A percentile compares a stretch with the other conserved stretches of the same genome.
phyloP scores from a whole-genome alignment of 495 filamentous ascomycete genomes.

The Hyphodiscus hymeniophilus region DNA sequence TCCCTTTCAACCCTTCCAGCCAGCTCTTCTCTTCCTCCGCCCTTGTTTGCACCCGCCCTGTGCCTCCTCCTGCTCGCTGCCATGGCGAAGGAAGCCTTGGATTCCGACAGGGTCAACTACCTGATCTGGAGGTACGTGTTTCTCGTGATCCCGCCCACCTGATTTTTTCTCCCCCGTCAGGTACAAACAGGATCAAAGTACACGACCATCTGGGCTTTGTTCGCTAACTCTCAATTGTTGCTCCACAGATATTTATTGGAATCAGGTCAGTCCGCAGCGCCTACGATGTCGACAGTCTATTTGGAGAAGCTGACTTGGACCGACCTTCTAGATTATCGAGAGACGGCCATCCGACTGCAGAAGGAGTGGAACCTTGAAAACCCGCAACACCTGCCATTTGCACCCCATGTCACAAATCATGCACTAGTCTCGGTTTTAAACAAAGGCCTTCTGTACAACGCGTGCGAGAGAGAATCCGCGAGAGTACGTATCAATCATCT shows the following conservation, averaged over 20 bases:
- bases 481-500: conserved; percentile 42
- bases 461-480: conserved; percentile 52
- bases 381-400: conserved; percentile 68
- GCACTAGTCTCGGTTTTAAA: conserved; percentile 68
- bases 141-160: conserved; percentile 22
- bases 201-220: not conserved
- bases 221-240: conserved; percentile 19
- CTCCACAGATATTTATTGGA: conserved; percentile 73
- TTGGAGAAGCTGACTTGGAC: not conserved
- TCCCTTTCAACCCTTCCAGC: not conserved
- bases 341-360: conserved; percentile 72
- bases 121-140: conserved; percentile 87
- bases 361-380: conserved; percentile 68
- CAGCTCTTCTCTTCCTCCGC: conserved; percentile 18
- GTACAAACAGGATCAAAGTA: too few relatives aligned
- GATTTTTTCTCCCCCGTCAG: conserved; percentile 12
- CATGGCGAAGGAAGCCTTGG: conserved; percentile 55
- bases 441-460: conserved; percentile 68
- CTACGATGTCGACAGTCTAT: not conserved
- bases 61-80: too few relatives aligned
- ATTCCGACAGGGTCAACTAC: conserved; percentile 95
- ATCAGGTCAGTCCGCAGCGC: conserved; percentile 56
- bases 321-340: conserved; percentile 47
- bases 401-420: conserved; percentile 65
- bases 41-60: conserved; percentile 17